These are phyloP conservation scores for Beauveria medogensis DNA, from an alignment of 2,329 filamentous ascomycete species.

Conservation along the genomic window DNA sequence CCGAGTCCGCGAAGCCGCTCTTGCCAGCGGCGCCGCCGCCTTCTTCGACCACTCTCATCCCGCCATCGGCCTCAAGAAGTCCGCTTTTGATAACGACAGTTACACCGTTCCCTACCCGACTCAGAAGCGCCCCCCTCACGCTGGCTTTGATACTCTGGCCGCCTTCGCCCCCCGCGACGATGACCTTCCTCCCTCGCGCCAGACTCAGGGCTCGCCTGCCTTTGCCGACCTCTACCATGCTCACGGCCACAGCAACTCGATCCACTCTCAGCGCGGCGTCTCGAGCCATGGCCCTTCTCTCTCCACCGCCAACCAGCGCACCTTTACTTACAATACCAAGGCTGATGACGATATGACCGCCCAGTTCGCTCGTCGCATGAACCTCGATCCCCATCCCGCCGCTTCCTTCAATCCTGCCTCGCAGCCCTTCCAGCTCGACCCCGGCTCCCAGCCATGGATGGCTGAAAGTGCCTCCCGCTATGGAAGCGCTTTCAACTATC, in stretches of 20 bases:
- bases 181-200: constrained; percentile 48
- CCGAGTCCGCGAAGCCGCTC: constrained; percentile 41
- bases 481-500: constrained; percentile 20
- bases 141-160: constrained; percentile 29
- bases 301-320: constrained; percentile 30
- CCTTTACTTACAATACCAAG: constrained; percentile 30
- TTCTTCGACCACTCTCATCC: constrained; percentile 39
- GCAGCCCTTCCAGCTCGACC: constrained; percentile 39
- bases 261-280: constrained; percentile 37
- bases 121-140: constrained; percentile 27
- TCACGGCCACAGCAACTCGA: constrained; percentile 36
- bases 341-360: constrained; percentile 30
- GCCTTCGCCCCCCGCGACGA: constrained; percentile 36
- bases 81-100: constrained; percentile 18
- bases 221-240: constrained; percentile 25
- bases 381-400: constrained; percentile 23
- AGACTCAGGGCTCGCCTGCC: constrained; percentile 37
- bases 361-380: constrained; percentile 25
- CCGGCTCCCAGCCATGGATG: constrained; percentile 39
- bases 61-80: constrained; percentile 33
- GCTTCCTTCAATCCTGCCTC: constrained; percentile 22
- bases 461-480: constrained; percentile 22
- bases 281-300: constrained; percentile 40
- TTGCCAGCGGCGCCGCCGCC: constrained; percentile 33
- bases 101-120: constrained; percentile 20